phyloP scores from a whole-genome alignment of 2,329 filamentous ascomycete species.

The Apiospora kogelbergensis region DNA sequence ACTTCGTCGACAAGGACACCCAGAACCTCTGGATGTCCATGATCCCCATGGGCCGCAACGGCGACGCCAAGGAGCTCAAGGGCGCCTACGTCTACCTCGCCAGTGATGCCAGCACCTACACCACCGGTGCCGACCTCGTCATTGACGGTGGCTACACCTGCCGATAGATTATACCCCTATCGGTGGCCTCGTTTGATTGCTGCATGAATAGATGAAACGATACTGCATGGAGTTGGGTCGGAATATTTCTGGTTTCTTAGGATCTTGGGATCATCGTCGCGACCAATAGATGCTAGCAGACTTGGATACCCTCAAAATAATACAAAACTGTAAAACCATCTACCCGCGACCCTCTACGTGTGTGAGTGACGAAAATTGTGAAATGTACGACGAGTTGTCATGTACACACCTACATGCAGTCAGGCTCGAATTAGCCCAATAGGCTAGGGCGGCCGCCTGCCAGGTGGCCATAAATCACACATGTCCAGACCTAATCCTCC shows the following conservation, averaged over 20 bases:
- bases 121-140: constrained; percentile 54
- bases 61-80: constrained; percentile 64
- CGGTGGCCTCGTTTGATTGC: not conserved
- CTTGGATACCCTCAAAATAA: not conserved
- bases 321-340: not conserved
- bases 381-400: too few relatives aligned
- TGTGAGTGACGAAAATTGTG: not conserved
- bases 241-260: not conserved
- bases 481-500: not conserved
- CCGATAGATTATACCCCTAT: constrained; percentile 23
- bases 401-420: too few relatives aligned
- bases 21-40: constrained; percentile 33
- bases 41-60: constrained; percentile 51
- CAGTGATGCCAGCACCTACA: constrained; percentile 66
- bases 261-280: not conserved
- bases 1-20: constrained; percentile 41
- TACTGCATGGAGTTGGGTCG: constrained; percentile 1
- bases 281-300: not conserved
- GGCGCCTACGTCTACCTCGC: constrained; percentile 67
- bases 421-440: not conserved
- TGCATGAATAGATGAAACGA: constrained; percentile 6
- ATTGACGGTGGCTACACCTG: constrained; percentile 48
- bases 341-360: not conserved
- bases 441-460: not conserved
- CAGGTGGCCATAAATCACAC: not conserved